A percentile compares a stretch with the other conserved stretches of the same genome.
Evolutionary conservation across 2,329 filamentous ascomycete species (phyloP).

Genomic region (Monilinia aucupariae): DNA sequence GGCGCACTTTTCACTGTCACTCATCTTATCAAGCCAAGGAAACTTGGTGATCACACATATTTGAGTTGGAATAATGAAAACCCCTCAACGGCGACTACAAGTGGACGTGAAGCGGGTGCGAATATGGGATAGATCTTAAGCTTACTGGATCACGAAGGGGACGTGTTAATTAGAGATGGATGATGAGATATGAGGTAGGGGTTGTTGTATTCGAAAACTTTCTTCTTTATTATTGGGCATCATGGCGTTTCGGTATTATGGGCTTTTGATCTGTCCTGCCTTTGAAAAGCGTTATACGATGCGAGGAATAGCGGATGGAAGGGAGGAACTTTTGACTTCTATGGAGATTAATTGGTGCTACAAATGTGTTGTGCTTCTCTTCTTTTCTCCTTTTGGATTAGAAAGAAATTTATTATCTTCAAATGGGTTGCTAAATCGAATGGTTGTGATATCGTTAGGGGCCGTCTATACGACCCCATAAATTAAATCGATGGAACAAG

Average conservation of each 20-base stretch:
- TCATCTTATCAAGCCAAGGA: slow-evolving; percentile 89
- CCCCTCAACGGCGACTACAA: slow-evolving; percentile 48
- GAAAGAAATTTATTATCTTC: slow-evolving; percentile 2
- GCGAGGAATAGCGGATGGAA: slow-evolving; percentile 6
- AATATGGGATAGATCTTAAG: slow-evolving; percentile 5
- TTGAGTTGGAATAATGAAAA: slow-evolving; percentile 86
- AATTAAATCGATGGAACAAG: background rate
- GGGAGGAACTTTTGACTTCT: background rate
- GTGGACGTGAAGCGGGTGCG: slow-evolving; percentile 47
- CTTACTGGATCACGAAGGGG: background rate
- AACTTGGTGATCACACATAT: slow-evolving; percentile 97
- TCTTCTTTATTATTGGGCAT: background rate
- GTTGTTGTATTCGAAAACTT: slow-evolving; percentile 1
- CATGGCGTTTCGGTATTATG: slow-evolving; percentile 11
- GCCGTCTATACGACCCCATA: background rate
- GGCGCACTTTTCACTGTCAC: slow-evolving; percentile 84
- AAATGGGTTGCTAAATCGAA: background rate
- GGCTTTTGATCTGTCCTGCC: slow-evolving; percentile 1
- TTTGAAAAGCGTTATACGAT: background rate
- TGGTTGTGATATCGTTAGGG: background rate
- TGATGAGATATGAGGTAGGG: slow-evolving; percentile 7
- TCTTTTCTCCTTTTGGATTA: background rate
- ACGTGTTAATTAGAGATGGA: slow-evolving; percentile 6
- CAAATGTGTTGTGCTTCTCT: background rate
- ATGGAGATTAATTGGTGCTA: background rate